A percentile compares a stretch with the other conserved stretches of the same genome.
These are phyloP conservation scores for Talaromyces liani DNA, from an alignment of 495 filamentous ascomycete genomes.

Conservation along the genomic window DNA sequence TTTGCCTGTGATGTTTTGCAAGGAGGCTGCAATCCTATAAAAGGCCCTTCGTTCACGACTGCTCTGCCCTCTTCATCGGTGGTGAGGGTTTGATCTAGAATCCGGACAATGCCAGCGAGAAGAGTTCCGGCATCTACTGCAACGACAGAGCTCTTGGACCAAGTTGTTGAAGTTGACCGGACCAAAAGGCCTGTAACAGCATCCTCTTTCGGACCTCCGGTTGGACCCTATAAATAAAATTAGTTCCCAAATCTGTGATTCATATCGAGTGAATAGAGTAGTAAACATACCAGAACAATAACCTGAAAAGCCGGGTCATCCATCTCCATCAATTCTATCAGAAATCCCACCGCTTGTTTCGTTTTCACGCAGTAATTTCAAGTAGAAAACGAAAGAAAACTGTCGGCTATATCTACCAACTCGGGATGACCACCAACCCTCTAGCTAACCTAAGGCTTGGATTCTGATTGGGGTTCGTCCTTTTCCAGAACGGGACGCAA, in stretches of 20 bases:
- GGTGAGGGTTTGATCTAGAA: slow-evolving; percentile 50
- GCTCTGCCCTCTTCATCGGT: slow-evolving; percentile 20
- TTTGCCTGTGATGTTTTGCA: slow-evolving; percentile 59
- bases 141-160: slow-evolving; percentile 71
- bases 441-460: background rate
- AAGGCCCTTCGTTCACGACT: slow-evolving; percentile 50
- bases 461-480: background rate
- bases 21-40: slow-evolving; percentile 64
- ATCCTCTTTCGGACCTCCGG: slow-evolving; percentile 84
- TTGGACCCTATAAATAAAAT: slow-evolving; percentile 61
- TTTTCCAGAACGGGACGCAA: background rate
- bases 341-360: background rate
- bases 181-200: slow-evolving; percentile 85
- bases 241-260: background rate
- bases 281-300: slow-evolving; percentile 66
- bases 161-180: slow-evolving; percentile 67
- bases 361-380: background rate
- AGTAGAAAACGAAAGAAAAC: background rate
- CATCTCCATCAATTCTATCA: background rate
- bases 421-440: background rate
- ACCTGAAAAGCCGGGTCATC: slow-evolving; percentile 57
- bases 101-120: slow-evolving; percentile 69
- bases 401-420: background rate
- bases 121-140: slow-evolving; percentile 92
- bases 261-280: slow-evolving; percentile 1